Evolutionary conservation across 1,284 basidiomycete genomes (phyloP).

Genomic region (Peniophora sp.): DNA sequence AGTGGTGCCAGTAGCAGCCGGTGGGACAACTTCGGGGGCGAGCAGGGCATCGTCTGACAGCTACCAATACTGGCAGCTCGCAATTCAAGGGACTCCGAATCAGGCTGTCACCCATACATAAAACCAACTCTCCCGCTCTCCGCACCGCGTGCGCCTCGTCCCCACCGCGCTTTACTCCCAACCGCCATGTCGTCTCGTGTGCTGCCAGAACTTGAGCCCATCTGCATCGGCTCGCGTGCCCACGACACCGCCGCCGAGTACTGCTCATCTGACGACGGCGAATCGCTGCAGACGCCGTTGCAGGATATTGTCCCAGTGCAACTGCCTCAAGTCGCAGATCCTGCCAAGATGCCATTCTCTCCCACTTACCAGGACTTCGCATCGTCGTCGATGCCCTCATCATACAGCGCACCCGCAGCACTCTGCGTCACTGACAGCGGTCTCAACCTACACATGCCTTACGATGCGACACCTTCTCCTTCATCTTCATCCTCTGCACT

Average conservation of each 20-base stretch:
- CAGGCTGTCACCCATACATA: too few species aligned
- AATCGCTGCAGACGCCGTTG: constrained; percentile 29
- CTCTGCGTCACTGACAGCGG: constrained; percentile 1
- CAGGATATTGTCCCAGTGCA: constrained; percentile 19
- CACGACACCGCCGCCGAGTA: constrained; percentile 23
- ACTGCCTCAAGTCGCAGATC: neutral
- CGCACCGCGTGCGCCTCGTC: neutral
- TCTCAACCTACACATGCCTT: constrained; percentile 4
- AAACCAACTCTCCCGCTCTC: too few species aligned
- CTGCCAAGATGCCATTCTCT: neutral
- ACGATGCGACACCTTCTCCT: constrained; percentile 7
- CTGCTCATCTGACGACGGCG: constrained; percentile 31
- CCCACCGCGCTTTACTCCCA: neutral
- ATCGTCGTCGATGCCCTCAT: constrained; percentile 1
- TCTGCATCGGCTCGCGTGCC: constrained; percentile 24
- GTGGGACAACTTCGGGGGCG: too few species aligned
- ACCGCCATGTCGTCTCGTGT: neutral
- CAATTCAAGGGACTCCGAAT: too few species aligned
- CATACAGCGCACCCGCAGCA: constrained; percentile 5
- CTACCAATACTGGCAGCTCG: too few species aligned
- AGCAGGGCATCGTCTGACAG: too few species aligned
- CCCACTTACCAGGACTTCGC: neutral
- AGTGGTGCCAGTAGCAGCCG: too few species aligned
- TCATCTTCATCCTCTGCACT: constrained; percentile 9
- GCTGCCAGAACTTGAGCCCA: too few species aligned